Conservation (phyloP, 768 basidiomycete genomes). For the Trametes coccinea region DNA sequence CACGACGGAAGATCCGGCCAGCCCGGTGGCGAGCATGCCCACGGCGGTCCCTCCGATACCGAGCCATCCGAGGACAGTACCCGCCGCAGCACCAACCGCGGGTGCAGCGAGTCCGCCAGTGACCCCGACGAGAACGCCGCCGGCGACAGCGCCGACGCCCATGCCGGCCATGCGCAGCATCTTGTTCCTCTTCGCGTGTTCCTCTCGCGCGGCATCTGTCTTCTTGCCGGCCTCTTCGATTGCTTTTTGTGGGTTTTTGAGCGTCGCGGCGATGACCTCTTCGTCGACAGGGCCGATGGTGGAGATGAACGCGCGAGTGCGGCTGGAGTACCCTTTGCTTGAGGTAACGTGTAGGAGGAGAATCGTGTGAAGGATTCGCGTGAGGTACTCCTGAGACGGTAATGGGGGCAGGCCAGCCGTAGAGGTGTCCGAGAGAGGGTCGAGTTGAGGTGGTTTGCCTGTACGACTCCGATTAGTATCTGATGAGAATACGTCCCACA, state of each 20-base stretch:
- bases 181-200: constrained; percentile 44
- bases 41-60: constrained; percentile 55
- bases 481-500: too few species aligned
- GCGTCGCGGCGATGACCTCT: constrained; percentile 42
- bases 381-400: constrained; percentile 39
- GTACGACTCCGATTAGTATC: background rate
- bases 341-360: constrained; percentile 52
- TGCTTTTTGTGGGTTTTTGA: constrained; percentile 50
- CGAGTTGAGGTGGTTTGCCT: constrained; percentile 46
- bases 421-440: constrained; percentile 48
- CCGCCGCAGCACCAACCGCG: constrained; percentile 54
- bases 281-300: constrained; percentile 46
- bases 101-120: constrained; percentile 64
- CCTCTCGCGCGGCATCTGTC: constrained; percentile 39
- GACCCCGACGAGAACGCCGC: constrained; percentile 55
- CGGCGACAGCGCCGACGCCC: constrained; percentile 53
- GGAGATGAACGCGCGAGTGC: constrained; percentile 48
- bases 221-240: constrained; percentile 46
- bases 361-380: constrained; percentile 49
- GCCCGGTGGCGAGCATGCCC: constrained; percentile 51
- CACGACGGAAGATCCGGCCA: constrained; percentile 55
- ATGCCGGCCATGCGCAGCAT: constrained; percentile 48
- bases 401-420: constrained; percentile 41
- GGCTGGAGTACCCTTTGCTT: constrained; percentile 50
- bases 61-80: constrained; percentile 48